A percentile compares a stretch with the other conserved stretches of the same genome.
These are phyloP conservation scores for Emericellopsis cladophorae DNA, from an alignment of 2,329 filamentous ascomycete species.

Conservation along the genomic window DNA sequence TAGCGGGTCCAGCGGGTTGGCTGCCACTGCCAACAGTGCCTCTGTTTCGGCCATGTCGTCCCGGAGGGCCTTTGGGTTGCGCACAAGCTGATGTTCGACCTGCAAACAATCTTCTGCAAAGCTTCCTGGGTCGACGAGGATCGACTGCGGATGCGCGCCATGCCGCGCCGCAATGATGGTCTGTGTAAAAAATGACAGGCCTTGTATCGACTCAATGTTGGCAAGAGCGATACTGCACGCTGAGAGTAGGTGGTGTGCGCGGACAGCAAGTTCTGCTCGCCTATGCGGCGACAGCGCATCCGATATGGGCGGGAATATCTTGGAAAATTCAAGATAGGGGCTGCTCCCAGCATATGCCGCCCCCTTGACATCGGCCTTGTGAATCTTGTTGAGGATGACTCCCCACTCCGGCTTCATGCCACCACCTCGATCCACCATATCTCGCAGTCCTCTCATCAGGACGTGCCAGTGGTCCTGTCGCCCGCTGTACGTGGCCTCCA, in stretches of 20 bases:
- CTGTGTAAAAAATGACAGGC: constrained; percentile 12
- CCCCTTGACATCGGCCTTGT: constrained; percentile 22
- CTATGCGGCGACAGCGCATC: constrained; percentile 8
- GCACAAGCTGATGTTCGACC: constrained; percentile 14
- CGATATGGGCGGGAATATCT: constrained; percentile 10
- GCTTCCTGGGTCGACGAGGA: constrained; percentile 13
- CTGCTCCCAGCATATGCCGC: constrained; percentile 15
- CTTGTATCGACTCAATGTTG: constrained; percentile 11
- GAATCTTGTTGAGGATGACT: constrained; percentile 11
- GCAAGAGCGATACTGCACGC: constrained; percentile 9
- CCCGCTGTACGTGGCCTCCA: constrained; percentile 17
- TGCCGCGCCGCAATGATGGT: constrained; percentile 9
- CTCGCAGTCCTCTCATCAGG: constrained; percentile 20
- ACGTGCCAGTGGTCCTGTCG: constrained; percentile 23
- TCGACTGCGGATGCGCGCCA: constrained; percentile 1
- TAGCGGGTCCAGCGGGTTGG: constrained; percentile 11
- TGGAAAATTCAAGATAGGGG: constrained; percentile 17
- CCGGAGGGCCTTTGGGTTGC: constrained; percentile 13
- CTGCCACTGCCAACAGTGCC: neutral
- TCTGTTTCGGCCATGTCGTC: constrained; percentile 3
- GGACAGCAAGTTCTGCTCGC: constrained; percentile 5
- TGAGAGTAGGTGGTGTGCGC: constrained; percentile 9
- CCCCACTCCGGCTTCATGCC: constrained; percentile 8
- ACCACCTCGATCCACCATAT: constrained; percentile 16
- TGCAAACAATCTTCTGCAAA: constrained; percentile 18